Evolutionary conservation across 2,329 filamentous ascomycete genomes (phyloP).

Genomic region (Cyanodermella asteris): DNA sequence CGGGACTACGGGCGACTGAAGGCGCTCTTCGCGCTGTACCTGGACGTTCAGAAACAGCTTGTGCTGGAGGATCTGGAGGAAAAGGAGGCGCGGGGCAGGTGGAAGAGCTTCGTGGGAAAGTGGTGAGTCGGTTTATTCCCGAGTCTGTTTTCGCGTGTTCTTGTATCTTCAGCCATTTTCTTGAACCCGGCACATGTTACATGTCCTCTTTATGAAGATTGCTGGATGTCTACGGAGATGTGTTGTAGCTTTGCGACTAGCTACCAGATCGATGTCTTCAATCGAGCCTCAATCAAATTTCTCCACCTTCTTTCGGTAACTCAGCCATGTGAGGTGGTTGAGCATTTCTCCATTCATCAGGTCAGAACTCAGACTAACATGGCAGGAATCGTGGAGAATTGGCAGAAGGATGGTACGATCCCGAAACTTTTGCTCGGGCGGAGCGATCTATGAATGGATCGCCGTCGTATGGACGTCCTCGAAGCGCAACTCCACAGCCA

Average conservation of each 20-base stretch:
- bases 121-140: constrained; percentile 48
- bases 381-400: constrained; percentile 63
- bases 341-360: neutral
- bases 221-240: neutral
- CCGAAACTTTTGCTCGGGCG: constrained; percentile 40
- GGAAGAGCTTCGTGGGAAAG: constrained; percentile 80
- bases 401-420: constrained; percentile 84
- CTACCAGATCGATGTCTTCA: too few relatives aligned
- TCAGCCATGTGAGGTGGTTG: neutral
- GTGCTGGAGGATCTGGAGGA: constrained; percentile 47
- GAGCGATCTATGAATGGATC: constrained; percentile 12
- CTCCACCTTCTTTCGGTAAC: too few relatives aligned
- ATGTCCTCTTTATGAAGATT: neutral
- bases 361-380: constrained; percentile 21
- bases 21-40: constrained; percentile 59
- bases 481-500: neutral
- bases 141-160: too few relatives aligned
- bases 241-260: too few relatives aligned
- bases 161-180: too few relatives aligned
- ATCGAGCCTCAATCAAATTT: too few relatives aligned
- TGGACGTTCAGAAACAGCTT: constrained; percentile 69
- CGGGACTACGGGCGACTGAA: constrained; percentile 43
- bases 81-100: constrained; percentile 58
- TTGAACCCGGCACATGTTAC: too few relatives aligned
- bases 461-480: constrained; percentile 4